A percentile compares a stretch with the other conserved stretches of the same genome.
Conservation (phyloP, 345 rosid genomes). For the Adansonia digitata region DNA sequence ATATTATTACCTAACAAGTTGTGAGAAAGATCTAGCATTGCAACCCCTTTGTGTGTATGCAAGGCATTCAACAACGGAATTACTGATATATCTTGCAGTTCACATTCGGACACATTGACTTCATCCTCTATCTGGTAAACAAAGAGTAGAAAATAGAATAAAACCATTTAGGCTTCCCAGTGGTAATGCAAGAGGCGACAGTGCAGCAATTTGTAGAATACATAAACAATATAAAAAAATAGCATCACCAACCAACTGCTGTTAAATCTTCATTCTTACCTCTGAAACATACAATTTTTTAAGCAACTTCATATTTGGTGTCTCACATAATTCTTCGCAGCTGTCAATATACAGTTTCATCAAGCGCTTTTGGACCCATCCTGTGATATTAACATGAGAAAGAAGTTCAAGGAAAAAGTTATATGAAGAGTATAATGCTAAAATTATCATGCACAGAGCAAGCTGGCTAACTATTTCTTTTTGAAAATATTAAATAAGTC, state of each 20-base stretch:
- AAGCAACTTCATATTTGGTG: conserved; percentile 76
- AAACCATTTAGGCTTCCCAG: conserved; percentile 6
- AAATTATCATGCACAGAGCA: background rate
- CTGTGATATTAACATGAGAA: conserved; percentile 30
- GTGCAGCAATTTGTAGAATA: conserved; percentile 15
- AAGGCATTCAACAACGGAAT: conserved; percentile 76
- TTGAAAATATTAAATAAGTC: background rate
- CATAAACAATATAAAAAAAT: background rate
- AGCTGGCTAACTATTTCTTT: background rate
- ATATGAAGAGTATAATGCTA: background rate
- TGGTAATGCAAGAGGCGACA: conserved; percentile 1
- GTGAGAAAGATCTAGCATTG: conserved; percentile 78
- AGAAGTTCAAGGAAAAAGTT: background rate
- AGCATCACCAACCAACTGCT: conserved; percentile 1
- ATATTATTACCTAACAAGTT: conserved; percentile 68
- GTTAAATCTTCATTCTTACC: conserved; percentile 34
- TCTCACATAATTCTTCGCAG: conserved; percentile 61
- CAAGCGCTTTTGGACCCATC: conserved; percentile 93
- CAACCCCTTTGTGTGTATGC: conserved; percentile 57
- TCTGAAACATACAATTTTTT: conserved; percentile 73
- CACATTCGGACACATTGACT: conserved; percentile 70
- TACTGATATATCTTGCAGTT: conserved; percentile 83
- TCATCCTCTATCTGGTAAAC: conserved; percentile 81
- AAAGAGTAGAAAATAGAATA: conserved; percentile 11
- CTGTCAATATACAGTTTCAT: conserved; percentile 79